Base-by-base conservation (phyloP, 805 yeast genomes). In the Metschnikowia lachancei region DNA sequence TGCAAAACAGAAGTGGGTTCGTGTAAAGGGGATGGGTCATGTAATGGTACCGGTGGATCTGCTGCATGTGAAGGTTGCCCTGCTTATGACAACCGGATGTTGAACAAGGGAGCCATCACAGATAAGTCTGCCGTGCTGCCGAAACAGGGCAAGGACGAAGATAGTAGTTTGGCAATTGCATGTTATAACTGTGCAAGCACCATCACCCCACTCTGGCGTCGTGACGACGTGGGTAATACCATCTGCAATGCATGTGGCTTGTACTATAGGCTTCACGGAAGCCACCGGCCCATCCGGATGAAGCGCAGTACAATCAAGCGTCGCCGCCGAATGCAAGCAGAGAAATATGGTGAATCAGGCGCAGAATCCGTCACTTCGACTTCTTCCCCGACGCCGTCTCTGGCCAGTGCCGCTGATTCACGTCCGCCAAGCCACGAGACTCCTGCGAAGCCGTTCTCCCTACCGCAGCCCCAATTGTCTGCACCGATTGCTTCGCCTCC, bases 201-300 rank as follows among this genome's bases (percentile, higher is more conserved):
- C 1, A 85, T 85, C 46, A 87, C 96, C 0, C 96, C 96, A 0
- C 67, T 87, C 11, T 87, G 95, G 95, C 75, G 95, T 60, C 71
- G 95, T 51, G 91, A 87, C 61, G 90, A 82, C 53, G 74, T 74
- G 5, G 95, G 95, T 3, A 83, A 87, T 56, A 85, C 90, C 20
- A 87, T 88, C 19, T 87, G 96, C 70, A 87, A 87, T 59, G 96
- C 96, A 0, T 87, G 96, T 67, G 96, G 90, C 2, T 66, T 88
- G 26, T 88, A 87, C 63, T 83, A 80, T 63, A 71, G 82, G 47
- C 73, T 88, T 36, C 95, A 87, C 59, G 91, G 92, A 0, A 71
- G 72, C 33, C 90, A 85, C 57, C 72, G 95, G 41, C 95, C 96
- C 1, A 82, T 81, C 14, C 80, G 80, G 47, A 77, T 87, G 85